Evolutionary conservation across 768 basidiomycete genomes (phyloP).

Genomic region (Pleurotus giganteus): DNA sequence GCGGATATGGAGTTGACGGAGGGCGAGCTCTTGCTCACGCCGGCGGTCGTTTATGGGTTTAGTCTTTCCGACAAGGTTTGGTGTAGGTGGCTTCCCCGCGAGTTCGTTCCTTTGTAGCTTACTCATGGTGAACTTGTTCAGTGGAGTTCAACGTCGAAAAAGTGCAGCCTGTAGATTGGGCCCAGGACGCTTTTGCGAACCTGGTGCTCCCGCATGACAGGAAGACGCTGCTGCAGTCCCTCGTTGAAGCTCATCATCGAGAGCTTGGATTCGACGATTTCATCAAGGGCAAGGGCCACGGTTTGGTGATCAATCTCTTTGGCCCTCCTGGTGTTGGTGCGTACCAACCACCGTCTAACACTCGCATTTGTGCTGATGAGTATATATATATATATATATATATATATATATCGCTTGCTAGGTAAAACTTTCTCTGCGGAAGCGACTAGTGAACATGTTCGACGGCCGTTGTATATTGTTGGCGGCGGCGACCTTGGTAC

Average conservation of each 20-base stretch:
- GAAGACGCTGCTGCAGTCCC: constrained; percentile 53
- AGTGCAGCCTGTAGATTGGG: constrained; percentile 53
- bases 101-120: constrained; percentile 1
- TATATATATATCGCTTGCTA: constrained; percentile 8
- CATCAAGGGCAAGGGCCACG: constrained; percentile 64
- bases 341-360: not conserved
- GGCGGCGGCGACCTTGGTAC: constrained; percentile 59
- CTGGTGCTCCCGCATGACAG: constrained; percentile 54
- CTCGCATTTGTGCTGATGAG: not conserved
- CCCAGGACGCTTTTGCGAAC: constrained; percentile 54
- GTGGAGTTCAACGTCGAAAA: constrained; percentile 62
- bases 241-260: constrained; percentile 56
- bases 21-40: constrained; percentile 53
- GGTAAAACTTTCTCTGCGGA: constrained; percentile 63
- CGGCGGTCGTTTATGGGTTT: constrained; percentile 61
- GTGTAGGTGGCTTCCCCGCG: constrained; percentile 9
- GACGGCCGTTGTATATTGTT: constrained; percentile 49
- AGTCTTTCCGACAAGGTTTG: constrained; percentile 28
- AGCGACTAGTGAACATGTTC: constrained; percentile 55
- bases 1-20: constrained; percentile 39
- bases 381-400: too few species aligned
- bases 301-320: constrained; percentile 53
- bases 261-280: constrained; percentile 57
- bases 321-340: constrained; percentile 58
- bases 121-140: constrained; percentile 19